Conservation (phyloP, 257 asterid species). For the Penstemon newberryi region DNA sequence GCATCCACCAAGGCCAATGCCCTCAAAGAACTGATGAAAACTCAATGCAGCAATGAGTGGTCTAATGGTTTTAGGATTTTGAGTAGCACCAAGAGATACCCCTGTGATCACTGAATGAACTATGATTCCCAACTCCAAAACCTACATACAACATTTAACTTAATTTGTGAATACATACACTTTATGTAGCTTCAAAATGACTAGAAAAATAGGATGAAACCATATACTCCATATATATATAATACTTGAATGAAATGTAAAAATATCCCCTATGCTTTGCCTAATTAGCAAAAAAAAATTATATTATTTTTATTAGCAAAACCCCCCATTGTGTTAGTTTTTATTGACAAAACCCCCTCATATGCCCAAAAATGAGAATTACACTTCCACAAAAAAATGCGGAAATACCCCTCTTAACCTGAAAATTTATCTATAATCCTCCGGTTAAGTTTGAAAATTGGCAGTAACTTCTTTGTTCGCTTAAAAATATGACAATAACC, state of each 20-base stretch:
- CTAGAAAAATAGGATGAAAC: neutral
- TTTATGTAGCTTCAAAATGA: neutral
- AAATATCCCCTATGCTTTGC: no score
- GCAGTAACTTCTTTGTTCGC: no score
- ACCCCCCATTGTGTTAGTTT: neutral
- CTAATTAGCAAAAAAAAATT: no score
- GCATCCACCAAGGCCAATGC: slow-evolving; percentile 70
- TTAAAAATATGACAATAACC: no score
- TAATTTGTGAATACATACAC: no score
- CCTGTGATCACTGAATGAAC: slow-evolving; percentile 66
- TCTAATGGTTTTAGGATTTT: slow-evolving; percentile 43
- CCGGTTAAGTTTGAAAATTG: no score
- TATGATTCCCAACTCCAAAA: slow-evolving; percentile 60
- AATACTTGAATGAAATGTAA: no score
- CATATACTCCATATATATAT: neutral
- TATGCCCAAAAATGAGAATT: no score
- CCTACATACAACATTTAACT: slow-evolving; percentile 27
- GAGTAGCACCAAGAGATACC: slow-evolving; percentile 54
- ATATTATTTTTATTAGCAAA: neutral
- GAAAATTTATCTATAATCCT: no score
- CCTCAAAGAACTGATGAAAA: slow-evolving; percentile 63
- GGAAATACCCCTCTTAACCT: no score
- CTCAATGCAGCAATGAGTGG: slow-evolving; percentile 56
- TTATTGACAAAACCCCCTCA: neutral
- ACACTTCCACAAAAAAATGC: no score